These are phyloP conservation scores for Lipomyces spencermartinsiae DNA, from an alignment of 805 yeast species.

Conservation along the genomic window DNA sequence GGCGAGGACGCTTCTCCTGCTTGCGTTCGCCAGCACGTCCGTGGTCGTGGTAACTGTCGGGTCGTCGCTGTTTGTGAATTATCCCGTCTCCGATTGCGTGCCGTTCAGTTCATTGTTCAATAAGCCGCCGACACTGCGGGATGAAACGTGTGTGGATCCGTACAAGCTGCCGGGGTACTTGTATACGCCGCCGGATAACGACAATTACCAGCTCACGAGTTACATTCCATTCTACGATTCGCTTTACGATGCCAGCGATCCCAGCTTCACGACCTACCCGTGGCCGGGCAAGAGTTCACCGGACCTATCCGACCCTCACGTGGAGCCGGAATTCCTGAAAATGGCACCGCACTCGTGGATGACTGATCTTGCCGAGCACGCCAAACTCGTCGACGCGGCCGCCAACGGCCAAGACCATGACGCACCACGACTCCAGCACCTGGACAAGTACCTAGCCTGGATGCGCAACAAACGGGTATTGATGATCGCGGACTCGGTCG, in stretches of 20 bases:
- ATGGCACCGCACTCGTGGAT: constrained; percentile 26
- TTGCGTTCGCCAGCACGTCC: too few species aligned
- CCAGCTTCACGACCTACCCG: constrained; percentile 20
- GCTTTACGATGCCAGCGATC: constrained; percentile 11
- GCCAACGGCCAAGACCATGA: neutral
- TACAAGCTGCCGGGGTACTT: constrained; percentile 27
- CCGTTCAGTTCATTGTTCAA: too few species aligned
- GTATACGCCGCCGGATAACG: too few species aligned
- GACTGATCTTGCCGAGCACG: neutral
- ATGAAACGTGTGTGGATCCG: constrained; percentile 18
- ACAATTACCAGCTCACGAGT: neutral
- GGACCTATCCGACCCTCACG: neutral
- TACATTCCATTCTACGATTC: constrained; percentile 22
- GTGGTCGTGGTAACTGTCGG: too few species aligned
- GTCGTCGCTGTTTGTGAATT: too few species aligned
- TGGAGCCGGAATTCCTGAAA: neutral
- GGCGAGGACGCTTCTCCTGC: too few species aligned
- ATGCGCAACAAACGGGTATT: constrained; percentile 21
- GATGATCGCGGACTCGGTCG: constrained; percentile 33
- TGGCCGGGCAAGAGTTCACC: neutral
- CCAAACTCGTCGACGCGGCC: neutral
- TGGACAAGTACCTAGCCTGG: constrained; percentile 16
- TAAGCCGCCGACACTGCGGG: neutral
- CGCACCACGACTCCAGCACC: neutral
- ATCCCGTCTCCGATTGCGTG: too few species aligned